These are phyloP conservation scores for Athelia psychrophila DNA, from an alignment of 1,284 basidiomycete genomes.

Conservation along the genomic window DNA sequence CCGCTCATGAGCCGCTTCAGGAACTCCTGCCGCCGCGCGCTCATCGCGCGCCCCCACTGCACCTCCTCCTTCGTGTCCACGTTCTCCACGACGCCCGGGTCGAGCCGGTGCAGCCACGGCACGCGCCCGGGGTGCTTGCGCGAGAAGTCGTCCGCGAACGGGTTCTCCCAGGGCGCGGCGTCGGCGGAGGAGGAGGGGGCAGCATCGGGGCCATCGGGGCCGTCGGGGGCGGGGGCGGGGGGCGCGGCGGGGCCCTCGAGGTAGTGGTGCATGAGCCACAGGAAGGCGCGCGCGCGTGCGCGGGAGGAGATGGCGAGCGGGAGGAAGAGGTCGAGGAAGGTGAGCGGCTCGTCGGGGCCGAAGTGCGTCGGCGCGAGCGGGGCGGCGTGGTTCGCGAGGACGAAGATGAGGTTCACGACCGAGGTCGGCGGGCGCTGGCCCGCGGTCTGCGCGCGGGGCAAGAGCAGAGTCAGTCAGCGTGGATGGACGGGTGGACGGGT, in stretches of 20 bases:
- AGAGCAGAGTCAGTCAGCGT: constrained; percentile 6
- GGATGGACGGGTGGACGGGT: too few relatives aligned
- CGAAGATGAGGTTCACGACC: constrained; percentile 77
- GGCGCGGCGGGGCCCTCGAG: constrained; percentile 54
- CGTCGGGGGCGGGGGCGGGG: too few relatives aligned
- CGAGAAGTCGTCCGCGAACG: constrained; percentile 62
- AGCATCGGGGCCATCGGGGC: too few relatives aligned
- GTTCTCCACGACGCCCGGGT: constrained; percentile 60
- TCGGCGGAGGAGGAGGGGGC: too few relatives aligned
- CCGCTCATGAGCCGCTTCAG: constrained; percentile 55
- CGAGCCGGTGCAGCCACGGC: constrained; percentile 50
- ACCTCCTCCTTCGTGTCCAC: constrained; percentile 67
- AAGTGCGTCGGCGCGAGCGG: constrained; percentile 71
- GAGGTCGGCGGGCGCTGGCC: constrained; percentile 72
- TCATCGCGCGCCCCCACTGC: constrained; percentile 66
- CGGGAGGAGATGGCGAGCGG: constrained; percentile 68
- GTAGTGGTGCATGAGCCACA: constrained; percentile 80
- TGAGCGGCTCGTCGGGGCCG: constrained; percentile 64
- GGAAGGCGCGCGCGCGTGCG: constrained; percentile 72
- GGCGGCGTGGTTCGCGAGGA: constrained; percentile 70
- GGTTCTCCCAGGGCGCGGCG: too few relatives aligned
- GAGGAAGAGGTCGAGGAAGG: constrained; percentile 81
- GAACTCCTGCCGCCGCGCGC: constrained; percentile 58
- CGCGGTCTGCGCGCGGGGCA: constrained; percentile 38
- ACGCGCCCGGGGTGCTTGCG: constrained; percentile 47